A percentile compares a stretch with the other conserved stretches of the same genome.
These are phyloP conservation scores for Solanum piurae DNA, from an alignment of 257 asterid genomes.

Conservation along the genomic window DNA sequence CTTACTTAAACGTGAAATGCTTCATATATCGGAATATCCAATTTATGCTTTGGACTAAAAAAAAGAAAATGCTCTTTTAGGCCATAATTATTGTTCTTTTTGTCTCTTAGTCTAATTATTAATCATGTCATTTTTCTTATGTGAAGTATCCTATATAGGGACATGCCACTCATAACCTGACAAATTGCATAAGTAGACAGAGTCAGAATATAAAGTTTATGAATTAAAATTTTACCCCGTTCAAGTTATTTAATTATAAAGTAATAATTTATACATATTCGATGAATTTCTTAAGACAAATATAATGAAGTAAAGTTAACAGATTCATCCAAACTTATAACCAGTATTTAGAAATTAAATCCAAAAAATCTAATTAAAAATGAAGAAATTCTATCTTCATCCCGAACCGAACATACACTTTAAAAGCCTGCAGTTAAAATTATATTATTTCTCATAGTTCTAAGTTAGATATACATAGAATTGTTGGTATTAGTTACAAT, in stretches of 20 bases:
- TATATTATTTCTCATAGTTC: background rate
- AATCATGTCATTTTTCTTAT: background rate
- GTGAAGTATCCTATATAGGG: background rate
- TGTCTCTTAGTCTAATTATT: background rate
- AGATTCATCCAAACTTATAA: accelerated
- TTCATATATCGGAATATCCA: accelerated
- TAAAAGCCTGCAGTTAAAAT: background rate
- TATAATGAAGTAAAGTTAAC: background rate
- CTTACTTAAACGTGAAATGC: too few relatives aligned
- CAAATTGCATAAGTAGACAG: accelerated
- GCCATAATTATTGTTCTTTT: background rate
- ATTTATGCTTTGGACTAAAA: too few relatives aligned
- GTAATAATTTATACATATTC: background rate
- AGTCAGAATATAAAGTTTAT: too few relatives aligned
- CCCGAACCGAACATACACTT: background rate
- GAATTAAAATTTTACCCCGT: accelerated
- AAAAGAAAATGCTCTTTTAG: background rate
- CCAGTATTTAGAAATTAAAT: accelerated
- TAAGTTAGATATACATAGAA: background rate
- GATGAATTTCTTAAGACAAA: background rate
- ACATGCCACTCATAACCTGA: background rate
- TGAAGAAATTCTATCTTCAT: background rate
- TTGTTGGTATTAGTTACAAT: conserved; percentile 6
- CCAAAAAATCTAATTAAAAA: accelerated
- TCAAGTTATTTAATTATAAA: background rate